A percentile compares a stretch with the other conserved stretches of the same genome.
These are phyloP conservation scores for Senna tora DNA, from an alignment of 306 rosid genomes.

Conservation along the genomic window DNA sequence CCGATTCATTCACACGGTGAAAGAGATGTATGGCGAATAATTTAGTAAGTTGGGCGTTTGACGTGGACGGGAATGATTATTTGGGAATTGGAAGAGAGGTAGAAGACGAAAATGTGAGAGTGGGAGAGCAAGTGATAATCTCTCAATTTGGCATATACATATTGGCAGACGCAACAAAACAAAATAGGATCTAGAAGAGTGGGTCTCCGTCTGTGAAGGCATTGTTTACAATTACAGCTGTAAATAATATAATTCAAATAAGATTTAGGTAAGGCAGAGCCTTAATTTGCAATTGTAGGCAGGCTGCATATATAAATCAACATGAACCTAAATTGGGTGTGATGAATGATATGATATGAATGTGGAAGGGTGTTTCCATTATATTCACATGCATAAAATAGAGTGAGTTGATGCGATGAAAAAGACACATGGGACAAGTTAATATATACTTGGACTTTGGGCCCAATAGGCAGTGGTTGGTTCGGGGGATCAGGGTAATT, in stretches of 20 bases:
- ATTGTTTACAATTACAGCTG: slow-evolving; percentile 41
- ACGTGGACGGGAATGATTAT: neutral
- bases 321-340: neutral
- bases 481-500: neutral
- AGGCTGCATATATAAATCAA: neutral
- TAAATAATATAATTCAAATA: neutral
- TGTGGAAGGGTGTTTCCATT: neutral
- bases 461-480: neutral
- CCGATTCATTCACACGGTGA: neutral
- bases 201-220: neutral
- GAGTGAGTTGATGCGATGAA: slow-evolving; percentile 26
- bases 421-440: slow-evolving; percentile 29
- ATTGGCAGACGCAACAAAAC: slow-evolving; percentile 22
- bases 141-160: slow-evolving; percentile 20
- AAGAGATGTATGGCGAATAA: slow-evolving; percentile 8
- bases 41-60: neutral
- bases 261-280: neutral
- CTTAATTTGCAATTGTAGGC: neutral
- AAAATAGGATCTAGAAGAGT: neutral
- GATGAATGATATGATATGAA: neutral
- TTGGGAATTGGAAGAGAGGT: neutral
- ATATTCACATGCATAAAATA: neutral
- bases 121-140: neutral
- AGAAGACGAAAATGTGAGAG: slow-evolving; percentile 1
- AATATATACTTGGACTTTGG: no score